A percentile compares a stretch with the other conserved stretches of the same genome.
These are phyloP conservation scores for Penicillium subrubescens DNA, from an alignment of 495 filamentous ascomycete species.

Conservation along the genomic window DNA sequence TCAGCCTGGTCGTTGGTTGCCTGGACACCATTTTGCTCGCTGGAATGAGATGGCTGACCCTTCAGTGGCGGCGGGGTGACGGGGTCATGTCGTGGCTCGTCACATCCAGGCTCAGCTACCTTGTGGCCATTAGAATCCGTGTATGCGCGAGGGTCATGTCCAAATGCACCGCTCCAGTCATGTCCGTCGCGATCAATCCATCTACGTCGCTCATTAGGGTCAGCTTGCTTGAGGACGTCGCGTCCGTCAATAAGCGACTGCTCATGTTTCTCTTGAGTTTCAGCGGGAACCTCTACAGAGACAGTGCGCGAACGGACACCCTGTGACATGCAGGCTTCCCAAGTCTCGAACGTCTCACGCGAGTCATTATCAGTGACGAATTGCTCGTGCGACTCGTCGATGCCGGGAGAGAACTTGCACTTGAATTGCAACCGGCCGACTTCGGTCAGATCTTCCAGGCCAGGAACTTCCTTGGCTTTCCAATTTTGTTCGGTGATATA, in stretches of 20 bases:
- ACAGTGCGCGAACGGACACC: constrained; percentile 75
- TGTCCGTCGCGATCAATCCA: constrained; percentile 81
- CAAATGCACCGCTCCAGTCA: constrained; percentile 90
- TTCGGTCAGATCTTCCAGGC: constrained; percentile 70
- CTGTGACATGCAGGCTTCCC: constrained; percentile 86
- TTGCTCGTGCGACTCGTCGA: constrained; percentile 78
- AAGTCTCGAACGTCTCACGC: constrained; percentile 90
- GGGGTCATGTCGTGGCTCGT: constrained; percentile 62
- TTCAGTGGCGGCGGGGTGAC: constrained; percentile 47
- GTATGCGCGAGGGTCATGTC: constrained; percentile 60
- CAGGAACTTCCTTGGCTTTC: constrained; percentile 58
- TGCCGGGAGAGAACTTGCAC: constrained; percentile 83
- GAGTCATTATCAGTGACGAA: constrained; percentile 88
- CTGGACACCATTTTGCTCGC: not conserved
- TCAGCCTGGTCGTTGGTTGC: constrained; percentile 7
- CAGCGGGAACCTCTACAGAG: constrained; percentile 63
- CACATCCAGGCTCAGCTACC: constrained; percentile 54
- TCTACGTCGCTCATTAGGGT: constrained; percentile 67
- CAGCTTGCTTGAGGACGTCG: constrained; percentile 72
- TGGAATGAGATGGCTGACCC: constrained; percentile 27
- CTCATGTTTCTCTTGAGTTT: constrained; percentile 73
- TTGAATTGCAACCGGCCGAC: constrained; percentile 80
- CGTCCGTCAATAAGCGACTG: constrained; percentile 73
- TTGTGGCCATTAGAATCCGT: constrained; percentile 54
- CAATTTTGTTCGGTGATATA: constrained; percentile 78